These are phyloP conservation scores for Pterocarpus macrocarpus DNA, from an alignment of 306 rosid genomes.

Conservation along the genomic window DNA sequence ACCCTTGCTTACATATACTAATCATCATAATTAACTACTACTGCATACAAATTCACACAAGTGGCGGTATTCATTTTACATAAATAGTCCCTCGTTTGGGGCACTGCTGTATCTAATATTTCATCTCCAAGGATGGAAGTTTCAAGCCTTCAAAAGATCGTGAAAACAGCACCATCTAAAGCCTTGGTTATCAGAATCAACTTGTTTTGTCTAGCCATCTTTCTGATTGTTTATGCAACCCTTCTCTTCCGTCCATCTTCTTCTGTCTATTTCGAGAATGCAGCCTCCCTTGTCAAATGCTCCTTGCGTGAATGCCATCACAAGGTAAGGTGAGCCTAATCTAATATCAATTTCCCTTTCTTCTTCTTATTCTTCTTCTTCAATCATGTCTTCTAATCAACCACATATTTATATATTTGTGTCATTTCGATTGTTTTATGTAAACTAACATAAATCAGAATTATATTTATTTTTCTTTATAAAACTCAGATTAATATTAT, in stretches of 20 bases:
- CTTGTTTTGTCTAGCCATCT: slow-evolving; percentile 69
- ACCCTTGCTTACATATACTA: slow-evolving; percentile 42
- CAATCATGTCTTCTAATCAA: background rate
- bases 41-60: slow-evolving; percentile 28
- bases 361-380: background rate
- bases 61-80: slow-evolving; percentile 1
- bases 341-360: slow-evolving; percentile 15
- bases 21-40: slow-evolving; percentile 47
- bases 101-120: slow-evolving; percentile 26
- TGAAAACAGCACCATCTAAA: slow-evolving; percentile 72
- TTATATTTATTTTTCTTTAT: background rate
- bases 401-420: background rate
- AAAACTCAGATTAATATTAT: background rate
- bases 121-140: slow-evolving; percentile 48
- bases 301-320: slow-evolving; percentile 82
- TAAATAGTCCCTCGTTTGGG: slow-evolving; percentile 49
- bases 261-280: slow-evolving; percentile 70
- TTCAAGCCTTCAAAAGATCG: slow-evolving; percentile 58
- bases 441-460: background rate
- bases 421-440: background rate
- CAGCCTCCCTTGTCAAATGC: slow-evolving; percentile 77
- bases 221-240: slow-evolving; percentile 64
- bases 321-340: slow-evolving; percentile 96
- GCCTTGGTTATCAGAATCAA: slow-evolving; percentile 80
- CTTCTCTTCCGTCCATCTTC: slow-evolving; percentile 86